Conservation (phyloP, 257 asterid species). For the Lycium ferocissimum region DNA sequence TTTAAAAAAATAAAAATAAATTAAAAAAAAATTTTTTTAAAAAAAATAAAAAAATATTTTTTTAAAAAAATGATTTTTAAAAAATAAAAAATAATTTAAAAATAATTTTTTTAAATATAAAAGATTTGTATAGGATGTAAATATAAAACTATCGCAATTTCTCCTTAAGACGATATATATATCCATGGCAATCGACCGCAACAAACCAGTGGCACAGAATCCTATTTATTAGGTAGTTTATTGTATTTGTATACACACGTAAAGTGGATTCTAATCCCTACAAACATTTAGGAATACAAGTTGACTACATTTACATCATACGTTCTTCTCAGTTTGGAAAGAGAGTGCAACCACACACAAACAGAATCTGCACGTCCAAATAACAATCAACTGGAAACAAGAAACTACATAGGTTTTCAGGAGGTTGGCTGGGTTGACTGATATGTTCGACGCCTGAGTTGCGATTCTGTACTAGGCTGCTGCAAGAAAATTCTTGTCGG, state of each 20-base stretch:
- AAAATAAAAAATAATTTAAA: no score
- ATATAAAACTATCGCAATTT: no score
- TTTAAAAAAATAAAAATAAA: no score
- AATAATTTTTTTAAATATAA: no score
- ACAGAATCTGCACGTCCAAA: background rate
- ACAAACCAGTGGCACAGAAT: no score
- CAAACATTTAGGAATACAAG: conserved; percentile 1
- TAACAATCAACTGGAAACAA: background rate
- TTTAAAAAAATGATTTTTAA: no score
- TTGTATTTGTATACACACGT: background rate
- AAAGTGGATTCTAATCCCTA: background rate
- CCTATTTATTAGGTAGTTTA: background rate
- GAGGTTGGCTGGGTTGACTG: conserved; percentile 38
- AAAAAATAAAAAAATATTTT: no score
- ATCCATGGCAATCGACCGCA: no score
- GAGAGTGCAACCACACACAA: background rate
- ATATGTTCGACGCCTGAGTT: conserved; percentile 91
- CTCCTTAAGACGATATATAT: no score
- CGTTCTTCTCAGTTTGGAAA: background rate
- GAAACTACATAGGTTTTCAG: conserved; percentile 38
- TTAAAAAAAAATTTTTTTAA: no score
- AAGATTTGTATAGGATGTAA: no score
- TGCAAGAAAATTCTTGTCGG: conserved; percentile 93
- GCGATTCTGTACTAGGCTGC: conserved; percentile 83
- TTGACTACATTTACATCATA: background rate